Conservation (phyloP, 352 stramenopile genomes). For the Pythium scleroteichum region DNA sequence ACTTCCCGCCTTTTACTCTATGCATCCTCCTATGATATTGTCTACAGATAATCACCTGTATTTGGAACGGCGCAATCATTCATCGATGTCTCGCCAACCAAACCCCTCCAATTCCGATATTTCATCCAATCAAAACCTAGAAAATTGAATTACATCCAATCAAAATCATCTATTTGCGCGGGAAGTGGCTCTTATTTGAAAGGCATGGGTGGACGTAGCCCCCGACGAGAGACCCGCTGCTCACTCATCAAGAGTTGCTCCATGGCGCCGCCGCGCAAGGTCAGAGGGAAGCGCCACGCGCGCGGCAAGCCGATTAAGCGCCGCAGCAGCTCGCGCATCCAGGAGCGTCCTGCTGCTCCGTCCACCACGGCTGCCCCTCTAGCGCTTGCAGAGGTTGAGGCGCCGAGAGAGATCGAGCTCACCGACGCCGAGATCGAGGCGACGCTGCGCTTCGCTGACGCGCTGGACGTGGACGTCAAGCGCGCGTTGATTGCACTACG, state of each 20-base stretch:
- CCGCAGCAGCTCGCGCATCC: slow-evolving; percentile 29
- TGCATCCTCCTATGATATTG: no score
- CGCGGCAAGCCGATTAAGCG: slow-evolving; percentile 14
- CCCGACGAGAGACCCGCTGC: not conserved
- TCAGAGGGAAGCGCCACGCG: slow-evolving; percentile 9
- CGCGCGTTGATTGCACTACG: slow-evolving; percentile 18
- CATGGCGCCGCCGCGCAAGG: slow-evolving; percentile 19
- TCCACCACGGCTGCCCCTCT: not conserved
- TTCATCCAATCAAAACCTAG: slow-evolving; percentile 14
- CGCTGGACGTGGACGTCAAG: slow-evolving; percentile 22
- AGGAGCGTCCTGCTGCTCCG: slow-evolving; percentile 1
- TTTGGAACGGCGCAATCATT: not conserved
- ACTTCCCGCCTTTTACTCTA: no score
- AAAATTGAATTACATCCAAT: slow-evolving; percentile 7
- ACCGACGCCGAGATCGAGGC: slow-evolving; percentile 31
- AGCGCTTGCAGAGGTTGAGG: not conserved
- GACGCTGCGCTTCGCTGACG: slow-evolving; percentile 26
- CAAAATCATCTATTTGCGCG: slow-evolving; percentile 15
- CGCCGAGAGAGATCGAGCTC: slow-evolving; percentile 10
- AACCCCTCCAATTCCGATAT: slow-evolving; percentile 14
- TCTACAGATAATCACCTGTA: no score
- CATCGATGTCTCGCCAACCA: not conserved
- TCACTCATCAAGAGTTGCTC: slow-evolving; percentile 7
- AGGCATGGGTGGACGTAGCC: not conserved
- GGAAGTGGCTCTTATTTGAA: slow-evolving; percentile 8